Base-by-base conservation (phyloP, 2,329 filamentous ascomycete genomes). In the Bertia moriformis region DNA sequence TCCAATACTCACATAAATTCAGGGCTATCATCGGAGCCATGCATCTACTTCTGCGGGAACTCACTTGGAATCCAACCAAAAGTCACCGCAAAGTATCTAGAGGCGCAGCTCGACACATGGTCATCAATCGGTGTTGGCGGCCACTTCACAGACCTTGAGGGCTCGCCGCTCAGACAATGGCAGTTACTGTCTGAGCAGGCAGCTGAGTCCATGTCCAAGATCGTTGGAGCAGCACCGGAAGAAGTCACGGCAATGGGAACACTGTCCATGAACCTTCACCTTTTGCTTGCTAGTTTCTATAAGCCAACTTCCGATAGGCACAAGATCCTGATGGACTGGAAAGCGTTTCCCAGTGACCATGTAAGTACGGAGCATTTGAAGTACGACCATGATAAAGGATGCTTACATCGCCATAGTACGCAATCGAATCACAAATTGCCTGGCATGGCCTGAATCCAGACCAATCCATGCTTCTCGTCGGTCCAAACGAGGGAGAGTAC, bases 181-280 rank as follows among this genome's bases (percentile, higher is more conserved):
- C 69, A 93, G 45, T 71, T 89, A 52, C 73, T 91, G 42, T 83
- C 88, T 29, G 83, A 83, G 44, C 74, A 78, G 41, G 79, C 83
- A 20, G 75, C 83, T 19, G 66, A 66, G 38, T 69, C 79, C 49
- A 83, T 81, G 51, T 73, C 81, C 2, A 75, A 73, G 19, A 64
- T 94, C 14, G 78, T 94, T 10, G 87, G 87, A 14, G 83, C 84
- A 0, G 62, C 70, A 2, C 60, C 76, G 1, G 67, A 67, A 39
- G 86, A 94, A 59, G 78, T 93, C 14, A 84, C 85, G 39, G 73
- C 88, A 38, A 94, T 94, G 87, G 84, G 87, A 54, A 88, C 83
- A 0, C 59, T 94, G 50, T 93, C 78, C 12, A 69, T 67, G 14
- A 83, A 84, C 47, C 49, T 84, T 38, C 79, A 84, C 57, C 51